These are phyloP conservation scores for Apiospora saccharicola DNA, from an alignment of 2,329 filamentous ascomycete genomes.

Conservation along the genomic window DNA sequence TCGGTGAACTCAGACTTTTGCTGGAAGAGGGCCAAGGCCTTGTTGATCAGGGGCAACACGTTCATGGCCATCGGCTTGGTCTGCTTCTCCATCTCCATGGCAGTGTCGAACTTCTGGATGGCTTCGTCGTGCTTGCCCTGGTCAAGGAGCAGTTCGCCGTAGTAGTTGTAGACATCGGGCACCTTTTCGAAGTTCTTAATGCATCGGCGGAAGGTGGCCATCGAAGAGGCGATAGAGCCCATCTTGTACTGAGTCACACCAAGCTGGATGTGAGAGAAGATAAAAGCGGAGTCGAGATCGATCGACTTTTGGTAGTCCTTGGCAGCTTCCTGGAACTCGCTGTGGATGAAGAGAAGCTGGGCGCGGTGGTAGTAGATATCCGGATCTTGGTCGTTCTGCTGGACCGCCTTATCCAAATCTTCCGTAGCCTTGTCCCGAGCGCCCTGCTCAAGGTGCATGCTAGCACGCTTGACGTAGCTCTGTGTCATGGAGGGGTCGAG, in stretches of 20 bases:
- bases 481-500: conserved; percentile 88
- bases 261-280: conserved; percentile 99
- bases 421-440: conserved; percentile 82
- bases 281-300: conserved; percentile 93
- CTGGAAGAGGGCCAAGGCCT: conserved; percentile 95
- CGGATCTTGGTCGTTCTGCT: conserved; percentile 86
- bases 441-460: conserved; percentile 96
- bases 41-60: conserved; percentile 97
- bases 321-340: conserved; percentile 89
- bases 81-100: conserved; percentile 98
- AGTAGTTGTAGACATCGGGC: conserved; percentile 99
- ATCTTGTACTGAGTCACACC: conserved; percentile 99
- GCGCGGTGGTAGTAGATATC: conserved; percentile 99
- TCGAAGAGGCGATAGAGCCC: conserved; percentile 95
- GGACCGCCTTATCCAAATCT: conserved; percentile 86
- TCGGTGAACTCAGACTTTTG: conserved; percentile 97
- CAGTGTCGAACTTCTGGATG: conserved; percentile 96
- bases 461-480: conserved; percentile 98
- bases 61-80: conserved; percentile 96
- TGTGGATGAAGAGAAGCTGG: conserved; percentile 97
- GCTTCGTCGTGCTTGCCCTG: conserved; percentile 96
- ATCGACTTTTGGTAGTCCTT: conserved; percentile 99
- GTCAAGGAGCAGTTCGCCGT: conserved; percentile 94
- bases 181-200: conserved; percentile 99
- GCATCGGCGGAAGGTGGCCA: conserved; percentile 96